Evolutionary conservation across 306 rosid genomes (phyloP), one percentile per base, ranked within the genome.

Genomic region (Medicago ruthenica): DNA sequence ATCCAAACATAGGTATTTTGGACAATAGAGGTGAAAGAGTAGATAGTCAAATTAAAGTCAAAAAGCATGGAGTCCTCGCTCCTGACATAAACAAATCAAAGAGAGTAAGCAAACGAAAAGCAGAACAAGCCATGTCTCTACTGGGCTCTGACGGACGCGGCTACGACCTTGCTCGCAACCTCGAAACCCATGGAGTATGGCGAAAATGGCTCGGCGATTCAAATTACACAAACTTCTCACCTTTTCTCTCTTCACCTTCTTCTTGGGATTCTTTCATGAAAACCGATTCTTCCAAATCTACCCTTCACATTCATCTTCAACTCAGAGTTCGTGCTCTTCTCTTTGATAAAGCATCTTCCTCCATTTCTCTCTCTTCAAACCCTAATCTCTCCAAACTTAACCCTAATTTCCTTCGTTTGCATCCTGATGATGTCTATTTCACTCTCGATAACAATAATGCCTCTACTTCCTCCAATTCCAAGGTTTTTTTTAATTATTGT

Each of bases 321-420:
- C 95, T 95, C 79, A 73, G 97, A 44, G 98, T 85, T 37, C 95
- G 98, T 13, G 97, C 98, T 0, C 98, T 95, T 67, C 89, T 95
- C 67, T 95, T 92, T 85, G 98, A 95, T 80, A 95, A 95, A 79
- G 96, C 98, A 67, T 50, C 82, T 74, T 60, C 82, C 62, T 68
- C 83, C 39, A 82, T 77, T 74, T 91, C 98, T 24, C 87, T 90
- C 67, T 67, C 72, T 9, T 67, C 57, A 7, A 67, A 44, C 39
- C 72, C 72, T 63, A 63, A 63, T 80, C 89, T 20, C 81, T 86
- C 78, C 71, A 92, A 36, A 79, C 86, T 95, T 77, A 95, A 81
- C 84, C 90, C 82, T 51, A 21, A 40, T 16, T 79, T 37, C 8
- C 73, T 95, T 79, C 90, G 82, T 79, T 64, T 95, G 80, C 96